Conservation (phyloP, 257 asterid species). For the Solanum commersonii region DNA sequence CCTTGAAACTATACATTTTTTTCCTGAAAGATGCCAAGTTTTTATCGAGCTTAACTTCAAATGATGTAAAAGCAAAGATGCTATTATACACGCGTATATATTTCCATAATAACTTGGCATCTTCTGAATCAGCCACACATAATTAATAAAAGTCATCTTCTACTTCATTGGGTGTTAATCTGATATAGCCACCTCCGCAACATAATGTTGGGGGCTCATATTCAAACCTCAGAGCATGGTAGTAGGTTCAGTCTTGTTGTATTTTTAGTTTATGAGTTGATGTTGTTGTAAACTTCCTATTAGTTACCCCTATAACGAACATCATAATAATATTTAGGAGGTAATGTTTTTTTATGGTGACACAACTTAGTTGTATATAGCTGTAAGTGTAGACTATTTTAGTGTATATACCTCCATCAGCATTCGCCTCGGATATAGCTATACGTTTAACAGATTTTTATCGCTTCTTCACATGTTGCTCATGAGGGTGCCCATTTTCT, state of each 20-base stretch:
- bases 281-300: background rate
- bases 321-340: no score
- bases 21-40: background rate
- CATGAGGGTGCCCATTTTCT: background rate
- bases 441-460: no score
- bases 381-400: no score
- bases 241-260: background rate
- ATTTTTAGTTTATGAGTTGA: background rate
- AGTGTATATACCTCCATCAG: no score
- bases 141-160: background rate
- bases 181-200: background rate
- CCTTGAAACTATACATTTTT: background rate
- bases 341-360: no score
- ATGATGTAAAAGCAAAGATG: background rate
- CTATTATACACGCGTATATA: background rate
- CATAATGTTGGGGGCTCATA: background rate
- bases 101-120: background rate
- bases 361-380: no score
- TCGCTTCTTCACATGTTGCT: no score
- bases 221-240: background rate
- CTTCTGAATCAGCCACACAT: background rate
- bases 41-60: background rate
- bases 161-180: background rate
- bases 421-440: no score
- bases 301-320: no score